Base-by-base conservation (phyloP, 257 asterid genomes). In the Orobanche coerulescens region DNA sequence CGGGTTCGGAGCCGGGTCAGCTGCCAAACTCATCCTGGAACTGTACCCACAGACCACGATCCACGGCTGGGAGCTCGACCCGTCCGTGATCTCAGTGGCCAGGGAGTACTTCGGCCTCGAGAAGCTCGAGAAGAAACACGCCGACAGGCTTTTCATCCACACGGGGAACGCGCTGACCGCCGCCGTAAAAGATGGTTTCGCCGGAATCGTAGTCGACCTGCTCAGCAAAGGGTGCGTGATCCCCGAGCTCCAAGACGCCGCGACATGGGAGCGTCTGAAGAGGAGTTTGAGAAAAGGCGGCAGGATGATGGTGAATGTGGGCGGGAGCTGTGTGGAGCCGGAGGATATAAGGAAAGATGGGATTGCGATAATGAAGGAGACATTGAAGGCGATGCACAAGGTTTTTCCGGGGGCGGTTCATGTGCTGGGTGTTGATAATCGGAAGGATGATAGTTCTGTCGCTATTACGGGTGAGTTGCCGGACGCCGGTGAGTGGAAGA, bases 1-100 rank as follows among this genome's bases (percentile, higher is more conserved):
- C 77, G 98, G 98, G 7, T 91, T 85, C 74, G 98, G 95, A 31
- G 98, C 95, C 36, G 98, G 98, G 0, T 64, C 98, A 0, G 82
- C 90, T 30, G 88, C 96, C 12, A 67, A 62, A 73, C 43, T 85
- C 67, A 67, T 85, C 69, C 83, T 91, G 54, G 86, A 84, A 49
- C 53, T 68, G 25, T 71, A 91, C 76, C 92, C 95, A 0, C 55
- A 79, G 0, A 62, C 67, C 5, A 75, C 65, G 1, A 20, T 88
- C 58, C 96, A 82, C 39, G 96, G 92, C 4, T 87, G 94, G 91
- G 98, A 91, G 62, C 84, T 91, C 36, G 98, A 91, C 53, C 87
- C 95, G 0, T 64, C 87, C 44, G 96, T 91, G 0, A 57, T 91
- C 16, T 65, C 91, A 0, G 96, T 91, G 50, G 96, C 88, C 1